Base-by-base conservation (phyloP, 192 early-diverging fungal species). In the Mortierella alpina region DNA sequence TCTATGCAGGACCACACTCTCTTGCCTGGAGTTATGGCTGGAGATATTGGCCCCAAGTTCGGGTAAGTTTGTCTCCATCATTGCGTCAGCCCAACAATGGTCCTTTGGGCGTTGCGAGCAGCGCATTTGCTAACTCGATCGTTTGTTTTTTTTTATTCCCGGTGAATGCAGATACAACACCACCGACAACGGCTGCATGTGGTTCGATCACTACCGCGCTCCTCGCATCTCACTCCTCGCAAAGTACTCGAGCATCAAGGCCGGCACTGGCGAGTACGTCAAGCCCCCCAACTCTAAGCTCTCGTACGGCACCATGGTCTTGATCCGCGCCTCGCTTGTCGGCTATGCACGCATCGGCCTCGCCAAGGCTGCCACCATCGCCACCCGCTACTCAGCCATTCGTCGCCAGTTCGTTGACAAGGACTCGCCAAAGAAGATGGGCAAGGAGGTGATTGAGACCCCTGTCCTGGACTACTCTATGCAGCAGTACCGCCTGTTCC, bases 21-120 rank as follows among this genome's bases (percentile, higher is more conserved):
- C 61, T 75, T 96, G 63, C 75, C 86, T 5, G 94, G 95, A 61
- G 88, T 96, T 63, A 93, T 90, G 48, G 90, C 95, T n/a, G 93
- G 93, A 55, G 94, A 96, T 65, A 89, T 96, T 73, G 95, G 95
- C 13, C 92, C 93, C 52, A 96, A 96, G 88, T 93, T 94, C 68
- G 95, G 95, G 82, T 85, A 83, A 65, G 72, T 67, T 59, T 63
- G 40, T 18, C 2, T 49, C 42, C 52, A 52, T 14, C 23, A 59
- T 45, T 60, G 39, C 17, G 12, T 70, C 46, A 11, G 40, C 17
- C 5, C 40, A 14, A 20, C 12, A 41, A 51, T 58, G 31, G 42
- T 50, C 39, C 9, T 17, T 62, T 62, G n/a, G 13, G 10, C 22
- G 22, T 18, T 15, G 55, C 14, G 20, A 10, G 6, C 8, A 18